Percentiles rank a stretch among this genome's conserved stretches.
Evolutionary conservation across 805 yeast species (phyloP).

Genomic region (Ogataea pini): DNA sequence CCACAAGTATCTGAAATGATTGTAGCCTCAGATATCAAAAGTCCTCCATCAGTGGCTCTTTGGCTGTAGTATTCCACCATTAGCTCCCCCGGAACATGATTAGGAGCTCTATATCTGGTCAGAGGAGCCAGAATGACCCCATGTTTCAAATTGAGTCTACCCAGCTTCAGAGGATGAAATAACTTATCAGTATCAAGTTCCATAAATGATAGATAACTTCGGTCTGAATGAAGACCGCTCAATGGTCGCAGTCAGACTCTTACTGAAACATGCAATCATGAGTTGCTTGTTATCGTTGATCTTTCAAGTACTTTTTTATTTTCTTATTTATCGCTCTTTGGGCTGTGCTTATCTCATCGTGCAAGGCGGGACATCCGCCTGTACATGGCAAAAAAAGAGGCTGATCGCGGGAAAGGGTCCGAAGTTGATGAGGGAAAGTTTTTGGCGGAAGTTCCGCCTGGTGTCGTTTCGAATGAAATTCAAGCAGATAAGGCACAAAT

Average conservation of each 20-base stretch:
- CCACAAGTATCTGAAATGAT: slow-evolving; percentile 31
- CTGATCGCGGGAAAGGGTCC: background rate
- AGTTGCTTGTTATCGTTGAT: background rate
- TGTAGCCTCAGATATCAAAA: slow-evolving; percentile 39
- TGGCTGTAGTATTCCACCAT: slow-evolving; percentile 34
- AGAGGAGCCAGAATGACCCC: slow-evolving; percentile 49
- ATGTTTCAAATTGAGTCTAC: slow-evolving; percentile 37
- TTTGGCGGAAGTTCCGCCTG: background rate
- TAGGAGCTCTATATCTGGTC: slow-evolving; percentile 43
- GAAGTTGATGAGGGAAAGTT: background rate
- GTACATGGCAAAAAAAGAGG: background rate
- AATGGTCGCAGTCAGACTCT: background rate
- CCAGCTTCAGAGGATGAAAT: slow-evolving; percentile 43
- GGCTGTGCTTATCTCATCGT: background rate
- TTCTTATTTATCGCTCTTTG: background rate
- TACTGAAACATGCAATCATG: background rate
- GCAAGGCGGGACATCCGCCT: slow-evolving; percentile 7
- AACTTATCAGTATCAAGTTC: slow-evolving; percentile 7
- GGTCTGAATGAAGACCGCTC: too few species aligned
- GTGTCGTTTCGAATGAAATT: background rate
- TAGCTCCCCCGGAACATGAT: slow-evolving; percentile 35
- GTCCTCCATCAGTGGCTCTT: slow-evolving; percentile 37
- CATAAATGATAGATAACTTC: too few species aligned
- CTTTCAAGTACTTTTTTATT: background rate
- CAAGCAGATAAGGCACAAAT: background rate